Base-by-base conservation (phyloP, 768 basidiomycete genomes). In the Aureoboletus auriporus region DNA sequence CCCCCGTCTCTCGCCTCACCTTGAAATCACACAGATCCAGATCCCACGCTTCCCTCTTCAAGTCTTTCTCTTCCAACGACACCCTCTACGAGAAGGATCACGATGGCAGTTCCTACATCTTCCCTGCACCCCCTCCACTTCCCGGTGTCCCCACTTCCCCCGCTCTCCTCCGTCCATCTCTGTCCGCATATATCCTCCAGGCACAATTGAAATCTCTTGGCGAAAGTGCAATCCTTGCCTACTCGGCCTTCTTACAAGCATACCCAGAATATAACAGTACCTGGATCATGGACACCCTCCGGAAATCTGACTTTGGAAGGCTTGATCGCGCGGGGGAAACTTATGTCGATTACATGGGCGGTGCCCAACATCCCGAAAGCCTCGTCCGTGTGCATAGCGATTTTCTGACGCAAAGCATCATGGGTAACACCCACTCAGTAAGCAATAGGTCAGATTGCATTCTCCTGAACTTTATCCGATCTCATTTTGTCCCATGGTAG, bases 291-390 rank as follows among this genome's bases (percentile, higher is more conserved):
- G 86, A 89, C 57, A 74, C 78, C 0, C 74, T 88, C 13, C 79
- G 85, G 41, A 71, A 75, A 53, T 80, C 75, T 0, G 84, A 89
- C 63, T 86, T 78, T 54, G 50, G 71, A 5, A 69, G 85, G 44
- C 71, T 86, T 37, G 78, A 83, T 51, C 75, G 74, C 11, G 69
- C 71, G 8, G 79, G 79, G 6, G 86, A 90, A 69, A 84, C 83
- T 8, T 91, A 91, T 50, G 83, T 89, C 51, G 89, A 92, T 59
- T 91, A 86, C 54, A 91, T 91, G 86, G 89, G 89, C 28, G 88
- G 86, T 20, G 78, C 86, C 0, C 71, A 91, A 30, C 89, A 88
- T 54, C 89, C 89, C 10, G 84, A 88, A 56, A 84, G 82, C 56
- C 78, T 92, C 30, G 77, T 91, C 49, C 76, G 75, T 34, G 78